Evolutionary conservation across 805 yeast genomes (phyloP).

Genomic region (Nakazawaea wyomingensis): DNA sequence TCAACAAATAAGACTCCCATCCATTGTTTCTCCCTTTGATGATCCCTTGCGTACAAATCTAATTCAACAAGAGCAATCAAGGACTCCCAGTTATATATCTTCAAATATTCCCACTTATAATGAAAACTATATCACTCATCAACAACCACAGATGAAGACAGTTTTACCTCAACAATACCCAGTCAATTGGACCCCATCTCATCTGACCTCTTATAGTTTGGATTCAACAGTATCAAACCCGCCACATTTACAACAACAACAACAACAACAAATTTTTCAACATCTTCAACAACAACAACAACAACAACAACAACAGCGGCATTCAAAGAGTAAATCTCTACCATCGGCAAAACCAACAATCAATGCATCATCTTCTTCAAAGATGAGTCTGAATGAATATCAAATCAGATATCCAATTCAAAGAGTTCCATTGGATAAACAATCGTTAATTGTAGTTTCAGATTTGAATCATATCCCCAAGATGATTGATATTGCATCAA

Average conservation of each 20-base stretch:
- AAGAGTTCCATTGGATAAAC: slow-evolving; percentile 14
- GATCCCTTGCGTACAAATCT: neutral
- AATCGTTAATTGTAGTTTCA: slow-evolving; percentile 17
- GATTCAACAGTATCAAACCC: neutral
- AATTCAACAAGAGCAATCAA: neutral
- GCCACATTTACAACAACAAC: neutral
- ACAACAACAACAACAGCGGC: neutral
- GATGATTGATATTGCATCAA: slow-evolving; percentile 20
- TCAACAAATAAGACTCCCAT: neutral
- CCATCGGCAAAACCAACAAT: neutral
- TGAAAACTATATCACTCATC: neutral
- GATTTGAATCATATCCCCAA: slow-evolving; percentile 20
- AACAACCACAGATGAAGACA: neutral
- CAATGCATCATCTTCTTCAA: no score
- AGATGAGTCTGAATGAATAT: no score
- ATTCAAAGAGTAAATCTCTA: neutral
- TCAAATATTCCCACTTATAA: no score
- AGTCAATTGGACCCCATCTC: slow-evolving; percentile 1
- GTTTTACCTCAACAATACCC: neutral
- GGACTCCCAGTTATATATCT: no score
- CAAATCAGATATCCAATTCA: slow-evolving; percentile 23
- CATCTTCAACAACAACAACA: neutral
- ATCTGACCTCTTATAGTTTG: neutral
- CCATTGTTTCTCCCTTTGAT: neutral
- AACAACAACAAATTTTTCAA: neutral